Evolutionary conservation across 2,329 filamentous ascomycete species (phyloP), one percentile per base, ranked within the genome.

Genomic region (Mycosphaerella arachidis): DNA sequence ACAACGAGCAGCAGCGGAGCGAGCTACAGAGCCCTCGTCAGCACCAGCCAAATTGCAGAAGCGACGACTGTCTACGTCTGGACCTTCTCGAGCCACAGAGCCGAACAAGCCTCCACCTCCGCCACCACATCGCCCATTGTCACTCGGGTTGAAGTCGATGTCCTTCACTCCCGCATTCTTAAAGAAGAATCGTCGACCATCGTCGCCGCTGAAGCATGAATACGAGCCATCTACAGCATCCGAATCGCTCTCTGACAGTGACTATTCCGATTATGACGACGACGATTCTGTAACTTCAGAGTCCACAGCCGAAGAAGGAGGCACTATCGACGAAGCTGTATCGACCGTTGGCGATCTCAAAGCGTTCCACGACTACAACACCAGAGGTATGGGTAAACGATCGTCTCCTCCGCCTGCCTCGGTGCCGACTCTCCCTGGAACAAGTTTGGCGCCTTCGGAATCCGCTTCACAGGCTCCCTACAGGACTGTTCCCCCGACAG

Each of bases 171-270:
- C 73, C 7, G 70, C 68, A 3, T 75, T 74, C 62, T 51, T 75
- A 46, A 72, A 70, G 64, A 64, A 81, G 73, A 73, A 88, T 70
- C 85, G 92, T 48, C 86, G 92, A 18, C 89, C 86, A 1, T 97
- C 94, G 0, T 99, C 94, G 1, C 94, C 94, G 0, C 80, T 99
- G 53, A 99, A 99, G 77, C 93, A 97, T 72, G 93, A 99, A 76
- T 99, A 97, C 69, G 88, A 92, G 63, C 93, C 93, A 13, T 97
- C 94, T 16, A 86, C 85, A 6, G 85, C 84, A 50, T 87, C 86
- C 0, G 83, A 84, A 46, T 85, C 85, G 6, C 82, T 81, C 8
- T 82, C 79, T 1, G 81, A 84, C 57, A 86, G 82, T 50, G 83
- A 85, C 52, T 77, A 79, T 46, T 83, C 82, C 13, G 77, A 76